These are phyloP conservation scores for Setaria italica DNA, from an alignment of 202 grass and related monocot genomes.

Conservation along the genomic window DNA sequence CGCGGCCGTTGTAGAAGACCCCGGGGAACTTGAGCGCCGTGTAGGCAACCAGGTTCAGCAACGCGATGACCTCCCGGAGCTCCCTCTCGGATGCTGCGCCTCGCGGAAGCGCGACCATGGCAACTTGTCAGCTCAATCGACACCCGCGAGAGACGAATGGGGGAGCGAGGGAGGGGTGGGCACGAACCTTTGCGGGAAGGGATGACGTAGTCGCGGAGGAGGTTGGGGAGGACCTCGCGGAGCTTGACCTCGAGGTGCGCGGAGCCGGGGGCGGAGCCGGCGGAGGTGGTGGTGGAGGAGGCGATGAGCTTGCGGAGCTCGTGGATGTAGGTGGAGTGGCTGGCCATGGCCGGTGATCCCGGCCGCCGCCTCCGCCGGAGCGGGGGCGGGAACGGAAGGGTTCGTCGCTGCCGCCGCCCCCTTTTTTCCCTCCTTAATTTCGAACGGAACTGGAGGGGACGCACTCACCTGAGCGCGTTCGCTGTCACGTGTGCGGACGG, in stretches of 20 bases:
- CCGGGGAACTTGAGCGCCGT: conserved; percentile 78
- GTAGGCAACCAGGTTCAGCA: conserved; percentile 75
- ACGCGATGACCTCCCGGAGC: conserved; percentile 70
- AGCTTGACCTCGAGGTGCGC: conserved; percentile 73
- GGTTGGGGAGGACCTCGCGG: conserved; percentile 78
- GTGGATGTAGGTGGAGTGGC: conserved; percentile 63
- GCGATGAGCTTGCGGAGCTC: conserved; percentile 78
- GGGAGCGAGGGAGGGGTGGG: background rate
- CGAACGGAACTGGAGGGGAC: conserved; percentile 23
- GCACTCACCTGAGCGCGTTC: background rate
- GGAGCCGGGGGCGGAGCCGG: conserved; percentile 43
- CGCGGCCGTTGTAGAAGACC: conserved; percentile 82
- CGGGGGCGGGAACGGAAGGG: conserved; percentile 20
- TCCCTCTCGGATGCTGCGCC: conserved; percentile 69
- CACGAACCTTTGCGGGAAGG: conserved; percentile 59
- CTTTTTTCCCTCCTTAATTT: conserved; percentile 55
- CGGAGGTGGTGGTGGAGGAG: conserved; percentile 37
- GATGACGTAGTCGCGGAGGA: conserved; percentile 82
- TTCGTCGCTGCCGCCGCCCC: background rate
- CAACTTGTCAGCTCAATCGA: background rate
- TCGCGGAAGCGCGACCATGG: background rate
- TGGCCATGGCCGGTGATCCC: conserved; percentile 47
- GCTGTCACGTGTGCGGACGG: background rate
- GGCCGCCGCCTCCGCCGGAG: background rate
- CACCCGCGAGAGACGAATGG: background rate